These are phyloP conservation scores for Penicillium chermesinum DNA, from an alignment of 495 filamentous ascomycete species.

Conservation along the genomic window DNA sequence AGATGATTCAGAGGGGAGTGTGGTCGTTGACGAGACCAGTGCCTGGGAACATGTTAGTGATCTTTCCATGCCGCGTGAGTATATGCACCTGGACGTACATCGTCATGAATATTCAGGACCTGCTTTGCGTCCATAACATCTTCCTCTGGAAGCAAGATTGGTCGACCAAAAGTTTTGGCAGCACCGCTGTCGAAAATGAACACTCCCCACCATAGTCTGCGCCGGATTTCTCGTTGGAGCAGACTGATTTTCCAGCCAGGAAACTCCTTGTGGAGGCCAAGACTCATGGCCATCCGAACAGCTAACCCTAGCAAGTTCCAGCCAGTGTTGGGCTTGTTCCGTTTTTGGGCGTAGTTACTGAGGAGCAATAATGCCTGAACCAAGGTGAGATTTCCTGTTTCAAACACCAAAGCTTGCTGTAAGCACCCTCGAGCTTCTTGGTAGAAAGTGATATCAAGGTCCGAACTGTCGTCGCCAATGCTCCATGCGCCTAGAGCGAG, in stretches of 20 bases:
- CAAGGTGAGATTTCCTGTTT: slow-evolving; percentile 47
- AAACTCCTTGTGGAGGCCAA: slow-evolving; percentile 53
- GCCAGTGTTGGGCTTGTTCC: slow-evolving; percentile 52
- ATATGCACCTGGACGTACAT: slow-evolving; percentile 15
- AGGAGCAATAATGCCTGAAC: slow-evolving; percentile 49
- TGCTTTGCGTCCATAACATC: slow-evolving; percentile 45
- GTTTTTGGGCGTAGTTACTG: slow-evolving; percentile 52
- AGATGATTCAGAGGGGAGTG: slow-evolving; percentile 36
- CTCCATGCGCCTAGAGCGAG: slow-evolving; percentile 50
- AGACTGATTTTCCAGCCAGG: slow-evolving; percentile 49
- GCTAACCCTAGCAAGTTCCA: slow-evolving; percentile 52
- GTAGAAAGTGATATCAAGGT: slow-evolving; percentile 45
- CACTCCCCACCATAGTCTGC: slow-evolving; percentile 45
- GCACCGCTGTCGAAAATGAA: slow-evolving; percentile 47
- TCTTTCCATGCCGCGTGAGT: not conserved
- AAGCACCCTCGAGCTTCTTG: slow-evolving; percentile 42
- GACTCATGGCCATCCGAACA: slow-evolving; percentile 48
- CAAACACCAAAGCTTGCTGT: slow-evolving; percentile 44
- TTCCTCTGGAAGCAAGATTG: slow-evolving; percentile 43
- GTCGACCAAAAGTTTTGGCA: slow-evolving; percentile 44
- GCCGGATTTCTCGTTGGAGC: slow-evolving; percentile 43
- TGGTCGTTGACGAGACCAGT: slow-evolving; percentile 38
- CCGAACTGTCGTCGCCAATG: slow-evolving; percentile 45
- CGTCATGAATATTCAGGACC: slow-evolving; percentile 47
- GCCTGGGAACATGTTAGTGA: slow-evolving; percentile 17